phyloP scores from a whole-genome alignment of 139 green algal species.

The Zygnema circumcarinatum region DNA sequence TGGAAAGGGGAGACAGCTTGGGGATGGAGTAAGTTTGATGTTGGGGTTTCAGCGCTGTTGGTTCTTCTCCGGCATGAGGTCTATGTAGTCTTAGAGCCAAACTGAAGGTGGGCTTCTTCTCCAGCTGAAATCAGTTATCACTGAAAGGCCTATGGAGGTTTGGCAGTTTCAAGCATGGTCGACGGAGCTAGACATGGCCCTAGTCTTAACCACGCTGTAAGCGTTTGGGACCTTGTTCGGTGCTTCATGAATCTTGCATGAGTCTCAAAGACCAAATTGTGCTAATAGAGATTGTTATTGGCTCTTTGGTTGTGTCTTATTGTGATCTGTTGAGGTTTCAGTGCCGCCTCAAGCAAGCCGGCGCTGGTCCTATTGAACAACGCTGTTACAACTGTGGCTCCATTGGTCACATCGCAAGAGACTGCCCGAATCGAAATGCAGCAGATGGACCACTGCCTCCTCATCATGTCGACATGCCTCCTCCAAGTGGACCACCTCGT shows the following conservation, averaged over 20 bases:
- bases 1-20: not conserved
- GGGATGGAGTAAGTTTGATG: not conserved
- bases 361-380: slow-evolving; percentile 31
- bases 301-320: too few species aligned
- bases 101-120: not conserved
- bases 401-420: slow-evolving; percentile 39
- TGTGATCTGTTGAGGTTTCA: slow-evolving; percentile 19
- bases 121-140: not conserved
- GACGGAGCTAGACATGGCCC: too few species aligned
- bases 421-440: slow-evolving; percentile 24
- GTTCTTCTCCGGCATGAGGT: not conserved
- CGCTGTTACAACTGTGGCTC: slow-evolving; percentile 36
- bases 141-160: not conserved
- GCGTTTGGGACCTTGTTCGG: too few species aligned
- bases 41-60: not conserved
- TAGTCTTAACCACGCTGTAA: too few species aligned
- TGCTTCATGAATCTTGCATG: too few species aligned
- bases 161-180: too few species aligned
- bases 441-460: not conserved
- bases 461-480: not conserved
- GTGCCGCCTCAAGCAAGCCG: slow-evolving; percentile 40
- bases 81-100: not conserved
- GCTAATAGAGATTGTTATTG: too few species aligned
- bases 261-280: too few species aligned
- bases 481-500: not conserved